Evolutionary conservation across 176 grass and related monocot genomes (phyloP), one percentile per base, ranked within the genome.

Genomic region (Carex kokanica): DNA sequence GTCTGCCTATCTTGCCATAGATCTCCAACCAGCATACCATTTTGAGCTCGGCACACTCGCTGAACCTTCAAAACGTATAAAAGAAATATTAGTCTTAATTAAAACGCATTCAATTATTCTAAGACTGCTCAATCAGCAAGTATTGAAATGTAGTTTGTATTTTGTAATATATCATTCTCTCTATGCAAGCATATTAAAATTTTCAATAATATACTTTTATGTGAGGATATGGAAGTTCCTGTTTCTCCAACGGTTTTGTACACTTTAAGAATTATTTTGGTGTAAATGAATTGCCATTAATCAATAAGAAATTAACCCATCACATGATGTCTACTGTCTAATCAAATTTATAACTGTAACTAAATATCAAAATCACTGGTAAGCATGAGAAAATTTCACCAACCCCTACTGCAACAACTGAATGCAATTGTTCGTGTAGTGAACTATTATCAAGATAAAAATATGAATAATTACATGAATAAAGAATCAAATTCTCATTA

Each of bases 21-120:
- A 97, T 82, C 31, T 92, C 95, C 38, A 94, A 21, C 95, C 90
- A 91, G 82, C 90, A 98, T 27, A 98, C 92, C 7, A 3, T 0
- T 9, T 18, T 0, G 13, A 98, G 92, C 78, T 87, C 9, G 2
- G 87, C 88, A 18, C 60, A 83, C 68, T 93, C 85, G 0, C 58
- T 25, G 57, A 93, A 86, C 57, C 91, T 96, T 73, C 40, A 2
- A 74, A 52, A 51, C 14, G 23, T 29, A 51, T 52, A 74, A 29
- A 51, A 13, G 17, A 74, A 53, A 52, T 15, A 68, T n/a, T 5
- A 23, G n/a, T 45, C 6, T 47, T 74, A 74, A 49, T 20, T 13
- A 52, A 52, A 74, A 6, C 15, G 4, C 40, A 27, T 25, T 74
- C 7, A 52, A 52, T 27, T 11, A 52, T 27, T 51, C 23, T 15